phyloP scores from a whole-genome alignment of 495 filamentous ascomycete species.

The Gamarada debralockiae region DNA sequence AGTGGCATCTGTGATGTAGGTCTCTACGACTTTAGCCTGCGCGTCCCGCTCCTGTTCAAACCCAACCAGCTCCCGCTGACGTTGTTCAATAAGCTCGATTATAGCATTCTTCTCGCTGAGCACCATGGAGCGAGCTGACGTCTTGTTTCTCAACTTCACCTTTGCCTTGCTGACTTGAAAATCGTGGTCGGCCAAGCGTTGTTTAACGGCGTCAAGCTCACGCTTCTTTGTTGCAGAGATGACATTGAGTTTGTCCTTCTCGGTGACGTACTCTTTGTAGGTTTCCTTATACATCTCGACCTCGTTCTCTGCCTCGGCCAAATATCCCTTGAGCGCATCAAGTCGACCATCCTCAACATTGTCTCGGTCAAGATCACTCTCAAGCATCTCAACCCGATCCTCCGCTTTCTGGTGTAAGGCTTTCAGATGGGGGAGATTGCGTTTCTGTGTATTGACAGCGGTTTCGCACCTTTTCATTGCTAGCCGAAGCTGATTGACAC shows the following conservation, averaged over 20 bases:
- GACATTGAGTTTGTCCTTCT: slow-evolving; percentile 46
- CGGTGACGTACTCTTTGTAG: slow-evolving; percentile 47
- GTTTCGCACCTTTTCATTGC: slow-evolving; percentile 32
- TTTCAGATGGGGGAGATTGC: slow-evolving; percentile 43
- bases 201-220: slow-evolving; percentile 36
- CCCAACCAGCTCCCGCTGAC: slow-evolving; percentile 40
- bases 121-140: slow-evolving; percentile 45
- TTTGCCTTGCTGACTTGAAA: slow-evolving; percentile 52
- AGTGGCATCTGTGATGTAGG: slow-evolving; percentile 53
- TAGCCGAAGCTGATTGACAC: slow-evolving; percentile 16
- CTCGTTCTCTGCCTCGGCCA: slow-evolving; percentile 46
- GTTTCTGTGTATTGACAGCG: slow-evolving; percentile 38
- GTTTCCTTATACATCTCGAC: slow-evolving; percentile 38
- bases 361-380: slow-evolving; percentile 55
- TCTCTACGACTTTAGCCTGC: slow-evolving; percentile 40
- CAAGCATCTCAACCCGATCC: slow-evolving; percentile 52
- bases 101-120: slow-evolving; percentile 66
- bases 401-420: slow-evolving; percentile 54
- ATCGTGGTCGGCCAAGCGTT: slow-evolving; percentile 35
- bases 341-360: slow-evolving; percentile 58
- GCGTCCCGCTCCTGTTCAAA: slow-evolving; percentile 45
- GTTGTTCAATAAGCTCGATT: slow-evolving; percentile 44
- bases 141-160: slow-evolving; percentile 47
- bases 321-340: slow-evolving; percentile 46
- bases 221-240: slow-evolving; percentile 36